Conservation (phyloP, 108 stramenopile species). For the Epipyxis sp. region DNA sequence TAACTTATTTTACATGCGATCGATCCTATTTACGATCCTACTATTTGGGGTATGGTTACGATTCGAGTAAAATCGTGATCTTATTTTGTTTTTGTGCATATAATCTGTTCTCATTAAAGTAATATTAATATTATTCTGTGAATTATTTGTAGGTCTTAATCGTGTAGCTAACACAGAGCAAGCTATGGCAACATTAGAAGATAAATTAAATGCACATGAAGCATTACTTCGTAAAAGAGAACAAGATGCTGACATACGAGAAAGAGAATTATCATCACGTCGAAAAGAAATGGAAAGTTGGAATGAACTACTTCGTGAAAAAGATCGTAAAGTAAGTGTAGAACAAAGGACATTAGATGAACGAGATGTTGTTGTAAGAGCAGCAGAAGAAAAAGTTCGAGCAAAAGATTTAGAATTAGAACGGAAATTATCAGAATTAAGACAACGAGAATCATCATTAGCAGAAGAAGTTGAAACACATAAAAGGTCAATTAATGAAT, state of each 20-base stretch:
- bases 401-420: constrained; percentile 4
- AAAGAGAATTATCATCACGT: constrained; percentile 18
- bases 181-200: not conserved
- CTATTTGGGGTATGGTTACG: too few species aligned
- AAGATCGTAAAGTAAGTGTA: constrained; percentile 6
- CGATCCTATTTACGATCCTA: too few species aligned
- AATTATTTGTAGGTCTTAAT: not conserved
- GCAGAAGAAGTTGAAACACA: not conserved
- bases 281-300: constrained; percentile 23
- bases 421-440: not conserved
- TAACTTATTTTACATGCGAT: too few species aligned
- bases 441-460: not conserved
- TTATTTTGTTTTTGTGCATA: too few species aligned
- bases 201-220: not conserved
- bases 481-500: not conserved
- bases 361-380: not conserved
- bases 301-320: constrained; percentile 27
- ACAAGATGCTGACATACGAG: constrained; percentile 11
- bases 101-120: not conserved
- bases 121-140: too few species aligned
- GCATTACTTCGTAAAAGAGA: not conserved
- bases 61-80: too few species aligned
- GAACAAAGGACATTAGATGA: constrained; percentile 22
- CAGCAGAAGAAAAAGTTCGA: constrained; percentile 2
- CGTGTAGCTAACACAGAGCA: constrained; percentile 15